These are phyloP conservation scores for Komagataella ulmi DNA, from an alignment of 805 yeast genomes.

Conservation along the genomic window DNA sequence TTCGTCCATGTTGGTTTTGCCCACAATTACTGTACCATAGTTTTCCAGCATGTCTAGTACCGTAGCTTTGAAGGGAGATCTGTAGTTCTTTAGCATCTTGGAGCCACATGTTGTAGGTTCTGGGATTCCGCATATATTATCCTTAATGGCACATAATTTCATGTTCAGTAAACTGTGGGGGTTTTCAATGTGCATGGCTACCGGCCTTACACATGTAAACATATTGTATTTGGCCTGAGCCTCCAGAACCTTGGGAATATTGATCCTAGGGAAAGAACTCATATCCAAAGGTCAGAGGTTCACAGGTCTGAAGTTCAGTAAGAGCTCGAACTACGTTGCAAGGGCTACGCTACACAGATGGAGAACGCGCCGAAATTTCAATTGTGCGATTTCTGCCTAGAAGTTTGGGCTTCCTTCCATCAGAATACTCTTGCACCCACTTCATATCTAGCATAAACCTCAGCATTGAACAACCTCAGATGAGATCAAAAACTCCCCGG, in stretches of 20 bases:
- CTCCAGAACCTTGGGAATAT: background rate
- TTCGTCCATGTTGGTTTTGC: slow-evolving; percentile 89
- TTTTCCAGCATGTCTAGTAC: slow-evolving; percentile 39
- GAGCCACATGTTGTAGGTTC: slow-evolving; percentile 78
- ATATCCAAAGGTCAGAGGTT: slow-evolving; percentile 1
- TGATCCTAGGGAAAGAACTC: background rate
- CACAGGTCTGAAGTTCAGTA: background rate
- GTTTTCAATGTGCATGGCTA: background rate
- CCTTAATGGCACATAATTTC: slow-evolving; percentile 42
- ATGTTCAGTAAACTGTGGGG: background rate
- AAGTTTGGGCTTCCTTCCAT: too few species aligned
- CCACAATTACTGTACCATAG: slow-evolving; percentile 43
- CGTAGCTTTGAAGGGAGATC: slow-evolving; percentile 76
- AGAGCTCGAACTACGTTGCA: background rate
- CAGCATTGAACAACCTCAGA: slow-evolving; percentile 2
- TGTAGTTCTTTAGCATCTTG: slow-evolving; percentile 38
- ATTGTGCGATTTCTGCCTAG: too few species aligned
- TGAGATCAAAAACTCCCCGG: slow-evolving; percentile 11
- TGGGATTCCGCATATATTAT: slow-evolving; percentile 58
- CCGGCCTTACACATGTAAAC: background rate
- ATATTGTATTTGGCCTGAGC: slow-evolving; percentile 13
- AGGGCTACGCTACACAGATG: too few species aligned
- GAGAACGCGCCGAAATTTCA: too few species aligned
- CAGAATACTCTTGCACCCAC: too few species aligned
- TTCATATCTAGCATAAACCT: background rate